A percentile compares a stretch with the other conserved stretches of the same genome.
Evolutionary conservation across 2,329 filamentous ascomycete genomes (phyloP).

Genomic region (Aaosphaeria arxii): DNA sequence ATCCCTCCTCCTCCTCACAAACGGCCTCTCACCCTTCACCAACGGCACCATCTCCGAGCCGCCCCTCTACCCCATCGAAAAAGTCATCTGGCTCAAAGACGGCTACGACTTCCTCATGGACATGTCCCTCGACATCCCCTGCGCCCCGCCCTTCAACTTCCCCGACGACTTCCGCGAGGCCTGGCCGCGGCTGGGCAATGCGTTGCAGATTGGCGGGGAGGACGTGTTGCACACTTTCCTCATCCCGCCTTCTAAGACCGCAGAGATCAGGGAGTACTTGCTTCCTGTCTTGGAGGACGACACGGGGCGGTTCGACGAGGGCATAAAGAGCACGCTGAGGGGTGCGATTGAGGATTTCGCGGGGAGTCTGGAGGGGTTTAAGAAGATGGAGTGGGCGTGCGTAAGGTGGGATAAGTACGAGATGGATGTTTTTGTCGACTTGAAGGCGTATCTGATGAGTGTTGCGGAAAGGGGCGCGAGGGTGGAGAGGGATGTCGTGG

Average conservation of each 20-base stretch:
- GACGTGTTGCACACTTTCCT: background rate
- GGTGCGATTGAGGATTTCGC: background rate
- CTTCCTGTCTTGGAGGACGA: background rate
- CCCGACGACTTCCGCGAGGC: conserved; percentile 35
- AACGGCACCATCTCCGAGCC: conserved; percentile 49
- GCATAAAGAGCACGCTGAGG: background rate
- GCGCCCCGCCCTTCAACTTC: conserved; percentile 36
- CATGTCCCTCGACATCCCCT: conserved; percentile 41
- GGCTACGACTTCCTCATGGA: conserved; percentile 48
- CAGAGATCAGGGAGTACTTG: background rate
- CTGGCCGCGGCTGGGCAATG: background rate
- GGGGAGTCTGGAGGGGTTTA: background rate
- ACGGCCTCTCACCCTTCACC: conserved; percentile 46
- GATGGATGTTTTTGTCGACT: background rate
- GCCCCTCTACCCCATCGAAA: conserved; percentile 45
- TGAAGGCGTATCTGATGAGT: background rate
- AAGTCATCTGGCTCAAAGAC: conserved; percentile 39
- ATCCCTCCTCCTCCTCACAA: too few relatives aligned
- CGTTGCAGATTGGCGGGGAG: background rate
- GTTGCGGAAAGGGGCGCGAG: background rate
- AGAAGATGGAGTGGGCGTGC: background rate
- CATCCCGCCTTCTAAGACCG: background rate
- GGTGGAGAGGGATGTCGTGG: background rate
- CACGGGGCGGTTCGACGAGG: background rate
- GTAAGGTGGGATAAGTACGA: background rate